Conservation (phyloP, 306 rosid genomes). For the Sphenostylis stenocarpa region DNA sequence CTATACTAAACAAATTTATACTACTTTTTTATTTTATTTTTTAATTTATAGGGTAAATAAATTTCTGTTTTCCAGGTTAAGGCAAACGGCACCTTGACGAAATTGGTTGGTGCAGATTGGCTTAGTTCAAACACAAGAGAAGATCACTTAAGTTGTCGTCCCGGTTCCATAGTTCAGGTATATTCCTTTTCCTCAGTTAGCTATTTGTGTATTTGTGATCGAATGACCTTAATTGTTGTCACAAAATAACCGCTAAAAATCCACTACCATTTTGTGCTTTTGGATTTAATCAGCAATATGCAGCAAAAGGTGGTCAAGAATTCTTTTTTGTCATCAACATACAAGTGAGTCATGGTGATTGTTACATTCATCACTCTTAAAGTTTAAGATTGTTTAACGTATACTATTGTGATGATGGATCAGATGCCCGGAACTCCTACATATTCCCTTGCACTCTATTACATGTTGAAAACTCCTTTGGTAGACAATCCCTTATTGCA, state of each 20-base stretch:
- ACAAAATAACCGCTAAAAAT: not conserved
- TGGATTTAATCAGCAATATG: constrained; percentile 57
- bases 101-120: constrained; percentile 90
- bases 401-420: constrained; percentile 7
- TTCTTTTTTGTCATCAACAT: constrained; percentile 82
- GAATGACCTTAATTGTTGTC: not conserved
- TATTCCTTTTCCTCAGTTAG: not conserved
- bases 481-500: constrained; percentile 66
- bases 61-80: constrained; percentile 52
- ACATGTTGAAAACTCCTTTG: constrained; percentile 72
- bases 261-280: not conserved
- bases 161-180: constrained; percentile 75
- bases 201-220: not conserved
- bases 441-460: constrained; percentile 71
- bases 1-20: not conserved
- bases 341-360: constrained; percentile 45
- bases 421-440: constrained; percentile 72
- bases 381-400: not conserved
- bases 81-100: constrained; percentile 68
- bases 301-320: constrained; percentile 67
- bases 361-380: constrained; percentile 1
- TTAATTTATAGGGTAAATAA: not conserved
- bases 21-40: not conserved
- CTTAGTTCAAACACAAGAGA: constrained; percentile 60
- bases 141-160: constrained; percentile 74